Conservation (phyloP, 257 asterid species). For the Jacaranda mimosifolia region DNA sequence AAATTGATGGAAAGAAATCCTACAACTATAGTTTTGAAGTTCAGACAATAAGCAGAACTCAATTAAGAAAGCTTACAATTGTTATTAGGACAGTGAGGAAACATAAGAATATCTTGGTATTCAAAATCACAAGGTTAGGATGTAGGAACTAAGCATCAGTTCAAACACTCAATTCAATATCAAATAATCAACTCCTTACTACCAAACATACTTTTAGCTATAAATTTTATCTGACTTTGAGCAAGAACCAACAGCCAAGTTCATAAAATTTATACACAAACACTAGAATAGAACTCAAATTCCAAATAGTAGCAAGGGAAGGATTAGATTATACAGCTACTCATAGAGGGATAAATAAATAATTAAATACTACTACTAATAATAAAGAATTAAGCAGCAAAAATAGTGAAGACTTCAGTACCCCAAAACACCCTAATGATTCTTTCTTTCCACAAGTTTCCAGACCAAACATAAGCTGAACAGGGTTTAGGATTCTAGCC, state of each 20-base stretch:
- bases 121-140: background rate
- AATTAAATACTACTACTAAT: no score
- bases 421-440: background rate
- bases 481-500: background rate
- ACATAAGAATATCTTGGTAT: background rate
- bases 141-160: background rate
- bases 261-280: background rate
- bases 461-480: background rate
- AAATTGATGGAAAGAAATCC: no score
- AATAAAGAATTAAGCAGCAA: background rate
- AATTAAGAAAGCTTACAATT: background rate
- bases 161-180: background rate
- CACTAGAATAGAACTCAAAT: background rate
- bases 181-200: background rate
- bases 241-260: background rate
- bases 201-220: background rate
- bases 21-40: background rate
- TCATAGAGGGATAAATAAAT: background rate
- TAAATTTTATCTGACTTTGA: background rate
- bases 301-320: background rate
- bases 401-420: background rate
- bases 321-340: background rate
- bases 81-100: background rate
- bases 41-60: no score
- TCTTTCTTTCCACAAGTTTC: background rate